phyloP scores from a whole-genome alignment of 169 alveolate genomes.

The Cryptosporidium tyzzeri region DNA sequence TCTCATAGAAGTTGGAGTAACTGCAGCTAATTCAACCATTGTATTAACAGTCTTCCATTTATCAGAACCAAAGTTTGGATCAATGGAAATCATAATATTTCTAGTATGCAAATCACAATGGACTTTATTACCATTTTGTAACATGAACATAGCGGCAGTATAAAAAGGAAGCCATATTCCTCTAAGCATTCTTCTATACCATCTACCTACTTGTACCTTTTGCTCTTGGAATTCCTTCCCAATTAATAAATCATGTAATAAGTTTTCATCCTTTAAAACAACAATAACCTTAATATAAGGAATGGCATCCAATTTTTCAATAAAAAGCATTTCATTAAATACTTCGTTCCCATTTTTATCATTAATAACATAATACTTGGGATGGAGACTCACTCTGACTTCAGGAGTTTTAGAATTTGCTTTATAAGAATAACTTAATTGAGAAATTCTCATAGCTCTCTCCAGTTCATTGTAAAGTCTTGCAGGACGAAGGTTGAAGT shows the following conservation, averaged over 20 bases:
- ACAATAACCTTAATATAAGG: constrained; percentile 56
- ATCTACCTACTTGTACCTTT: constrained; percentile 39
- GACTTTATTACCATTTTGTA: constrained; percentile 55
- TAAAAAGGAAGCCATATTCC: constrained; percentile 73
- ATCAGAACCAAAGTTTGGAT: constrained; percentile 55
- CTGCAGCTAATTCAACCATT: constrained; percentile 40
- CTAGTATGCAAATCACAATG: constrained; percentile 73
- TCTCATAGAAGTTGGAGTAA: constrained; percentile 58
- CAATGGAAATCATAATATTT: constrained; percentile 55
- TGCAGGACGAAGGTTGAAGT: constrained; percentile 29
- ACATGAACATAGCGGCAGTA: constrained; percentile 62
- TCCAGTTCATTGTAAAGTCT: constrained; percentile 55
- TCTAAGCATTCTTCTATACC: constrained; percentile 65
- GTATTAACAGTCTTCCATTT: constrained; percentile 47
- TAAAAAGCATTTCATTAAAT: constrained; percentile 50
- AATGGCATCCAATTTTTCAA: constrained; percentile 49
- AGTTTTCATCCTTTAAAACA: constrained; percentile 21
- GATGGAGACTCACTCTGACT: constrained; percentile 39
- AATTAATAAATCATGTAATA: constrained; percentile 27
- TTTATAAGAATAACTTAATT: constrained; percentile 23
- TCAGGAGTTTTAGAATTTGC: constrained; percentile 63
- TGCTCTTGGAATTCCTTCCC: constrained; percentile 61
- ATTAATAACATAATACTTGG: constrained; percentile 30
- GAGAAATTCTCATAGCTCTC: constrained; percentile 56
- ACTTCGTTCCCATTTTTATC: constrained; percentile 28